A percentile compares a stretch with the other conserved stretches of the same genome.
Conservation (phyloP, 371 early-diverging fungal species). For the Mortierella polycephala region DNA sequence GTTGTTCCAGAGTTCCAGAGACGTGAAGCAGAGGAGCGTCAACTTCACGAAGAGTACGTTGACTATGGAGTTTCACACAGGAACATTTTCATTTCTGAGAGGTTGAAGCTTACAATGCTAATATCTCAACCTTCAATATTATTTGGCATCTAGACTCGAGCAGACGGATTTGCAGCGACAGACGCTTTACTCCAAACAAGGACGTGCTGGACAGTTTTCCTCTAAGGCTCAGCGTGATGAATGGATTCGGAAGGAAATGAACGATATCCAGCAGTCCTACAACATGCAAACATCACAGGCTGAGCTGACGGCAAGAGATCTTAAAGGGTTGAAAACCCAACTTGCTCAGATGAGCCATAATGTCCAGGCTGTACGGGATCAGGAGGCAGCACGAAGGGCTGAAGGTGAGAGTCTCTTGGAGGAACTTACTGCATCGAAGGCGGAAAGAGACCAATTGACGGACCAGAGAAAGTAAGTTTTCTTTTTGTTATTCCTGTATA, state of each 20-base stretch:
- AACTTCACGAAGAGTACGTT: constrained; percentile 60
- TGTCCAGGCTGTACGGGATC: constrained; percentile 59
- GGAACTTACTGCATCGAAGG: constrained; percentile 55
- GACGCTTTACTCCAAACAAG: constrained; percentile 84
- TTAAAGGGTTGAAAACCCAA: constrained; percentile 11
- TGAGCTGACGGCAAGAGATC: constrained; percentile 6
- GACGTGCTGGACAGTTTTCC: constrained; percentile 80
- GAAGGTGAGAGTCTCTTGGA: constrained; percentile 50
- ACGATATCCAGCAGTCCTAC: constrained; percentile 64
- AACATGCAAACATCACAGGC: constrained; percentile 63
- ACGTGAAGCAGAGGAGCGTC: constrained; percentile 57
- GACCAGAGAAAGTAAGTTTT: constrained; percentile 75
- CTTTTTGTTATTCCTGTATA: not conserved
- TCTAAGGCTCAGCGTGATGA: constrained; percentile 78
- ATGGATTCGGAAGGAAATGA: constrained; percentile 79
- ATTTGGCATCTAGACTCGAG: constrained; percentile 51
- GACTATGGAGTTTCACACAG: not conserved
- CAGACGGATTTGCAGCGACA: constrained; percentile 62
- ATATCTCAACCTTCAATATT: not conserved
- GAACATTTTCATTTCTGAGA: not conserved
- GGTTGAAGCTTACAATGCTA: not conserved
- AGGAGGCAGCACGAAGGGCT: constrained; percentile 55
- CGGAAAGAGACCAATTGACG: constrained; percentile 71
- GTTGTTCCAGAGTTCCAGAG: constrained; percentile 66
- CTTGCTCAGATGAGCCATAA: constrained; percentile 47